These are phyloP conservation scores for Linaria vulgaris DNA, from an alignment of 257 asterid species.

Conservation along the genomic window DNA sequence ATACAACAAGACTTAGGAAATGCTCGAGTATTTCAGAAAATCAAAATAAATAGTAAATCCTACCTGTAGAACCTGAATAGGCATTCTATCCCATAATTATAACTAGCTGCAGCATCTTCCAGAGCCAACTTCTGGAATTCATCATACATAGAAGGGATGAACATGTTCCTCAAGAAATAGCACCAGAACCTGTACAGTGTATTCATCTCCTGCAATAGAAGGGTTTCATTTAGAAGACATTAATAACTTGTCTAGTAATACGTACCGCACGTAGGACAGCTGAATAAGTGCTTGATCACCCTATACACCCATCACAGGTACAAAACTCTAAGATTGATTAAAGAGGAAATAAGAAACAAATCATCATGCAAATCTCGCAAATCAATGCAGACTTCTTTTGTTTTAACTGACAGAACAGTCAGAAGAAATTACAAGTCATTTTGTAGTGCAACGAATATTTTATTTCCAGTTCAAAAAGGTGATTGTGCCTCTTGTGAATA, in stretches of 20 bases:
- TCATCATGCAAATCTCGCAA: slow-evolving; percentile 1
- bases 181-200: slow-evolving; percentile 88
- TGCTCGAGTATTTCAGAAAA: background rate
- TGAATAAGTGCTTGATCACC: slow-evolving; percentile 7
- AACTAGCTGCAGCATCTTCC: slow-evolving; percentile 88
- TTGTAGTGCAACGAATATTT: slow-evolving; percentile 1
- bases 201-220: slow-evolving; percentile 88
- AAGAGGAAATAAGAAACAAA: slow-evolving; percentile 10
- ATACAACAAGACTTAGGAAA: slow-evolving; percentile 3
- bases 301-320: slow-evolving; percentile 13
- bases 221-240: slow-evolving; percentile 13
- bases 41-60: slow-evolving; percentile 2
- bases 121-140: slow-evolving; percentile 76
- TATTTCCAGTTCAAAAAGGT: background rate
- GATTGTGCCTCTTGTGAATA: background rate
- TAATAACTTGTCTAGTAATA: slow-evolving; percentile 19
- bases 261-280: slow-evolving; percentile 7
- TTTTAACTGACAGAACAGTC: slow-evolving; percentile 3
- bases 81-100: slow-evolving; percentile 84
- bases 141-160: slow-evolving; percentile 76
- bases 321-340: slow-evolving; percentile 7
- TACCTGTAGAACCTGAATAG: slow-evolving; percentile 95
- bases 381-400: too few species aligned
- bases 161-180: slow-evolving; percentile 71
- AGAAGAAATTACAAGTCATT: background rate